Evolutionary conservation across 2,329 filamentous ascomycete genomes (phyloP).

Genomic region (Cladophialophora yegresii): DNA sequence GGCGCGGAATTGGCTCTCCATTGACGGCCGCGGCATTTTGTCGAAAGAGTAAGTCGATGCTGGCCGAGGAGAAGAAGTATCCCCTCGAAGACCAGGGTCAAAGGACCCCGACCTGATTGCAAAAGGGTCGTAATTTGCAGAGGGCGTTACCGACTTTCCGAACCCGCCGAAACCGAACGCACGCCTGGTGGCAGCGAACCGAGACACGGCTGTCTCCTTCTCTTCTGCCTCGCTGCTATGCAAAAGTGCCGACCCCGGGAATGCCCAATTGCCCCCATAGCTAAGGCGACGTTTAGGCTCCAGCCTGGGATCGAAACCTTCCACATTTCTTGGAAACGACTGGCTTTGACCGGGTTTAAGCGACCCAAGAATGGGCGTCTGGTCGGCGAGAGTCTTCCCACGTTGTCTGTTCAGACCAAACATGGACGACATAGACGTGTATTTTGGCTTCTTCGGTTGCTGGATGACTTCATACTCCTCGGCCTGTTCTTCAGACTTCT

Average conservation of each 20-base stretch:
- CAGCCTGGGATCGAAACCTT: slow-evolving; percentile 55
- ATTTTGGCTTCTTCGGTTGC: slow-evolving; percentile 30
- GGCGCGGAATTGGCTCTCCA: slow-evolving; percentile 75
- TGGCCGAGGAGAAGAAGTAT: slow-evolving; percentile 48
- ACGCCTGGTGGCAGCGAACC: slow-evolving; percentile 40
- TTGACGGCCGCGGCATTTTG: slow-evolving; percentile 71
- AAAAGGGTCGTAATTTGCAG: slow-evolving; percentile 51
- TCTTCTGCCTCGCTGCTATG: slow-evolving; percentile 42
- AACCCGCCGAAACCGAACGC: slow-evolving; percentile 43
- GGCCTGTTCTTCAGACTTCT: slow-evolving; percentile 30
- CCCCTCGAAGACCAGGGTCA: slow-evolving; percentile 49
- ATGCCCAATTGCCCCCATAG: slow-evolving; percentile 59
- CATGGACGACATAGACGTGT: slow-evolving; percentile 47
- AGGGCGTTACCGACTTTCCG: slow-evolving; percentile 42
- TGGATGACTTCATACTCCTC: slow-evolving; percentile 25
- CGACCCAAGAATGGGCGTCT: slow-evolving; percentile 60
- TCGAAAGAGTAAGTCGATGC: slow-evolving; percentile 60
- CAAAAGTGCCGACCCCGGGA: slow-evolving; percentile 48
- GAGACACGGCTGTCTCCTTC: slow-evolving; percentile 42
- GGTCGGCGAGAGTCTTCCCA: slow-evolving; percentile 62
- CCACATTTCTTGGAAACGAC: slow-evolving; percentile 61
- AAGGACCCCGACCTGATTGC: slow-evolving; percentile 51
- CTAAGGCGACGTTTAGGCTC: slow-evolving; percentile 56
- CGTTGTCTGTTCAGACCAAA: slow-evolving; percentile 62
- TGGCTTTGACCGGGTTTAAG: slow-evolving; percentile 63